These are phyloP conservation scores for Starmerella ratchasimensis DNA, from an alignment of 805 yeast species.

Conservation along the genomic window DNA sequence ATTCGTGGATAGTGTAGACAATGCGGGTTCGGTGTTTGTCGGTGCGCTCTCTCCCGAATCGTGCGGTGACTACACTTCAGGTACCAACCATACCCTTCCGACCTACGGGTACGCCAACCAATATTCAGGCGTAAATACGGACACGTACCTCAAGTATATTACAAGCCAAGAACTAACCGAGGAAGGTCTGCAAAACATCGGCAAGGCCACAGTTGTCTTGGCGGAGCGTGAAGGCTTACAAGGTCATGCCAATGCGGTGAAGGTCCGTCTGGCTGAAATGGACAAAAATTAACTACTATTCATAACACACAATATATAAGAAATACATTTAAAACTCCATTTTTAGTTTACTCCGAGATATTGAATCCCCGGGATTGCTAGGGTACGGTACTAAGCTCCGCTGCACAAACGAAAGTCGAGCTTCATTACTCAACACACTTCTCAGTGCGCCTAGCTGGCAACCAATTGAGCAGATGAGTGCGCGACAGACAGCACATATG, in stretches of 20 bases:
- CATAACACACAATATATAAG: too few relatives aligned
- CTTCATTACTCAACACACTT: too few relatives aligned
- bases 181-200: slow-evolving; percentile 74
- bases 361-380: too few relatives aligned
- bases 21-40: slow-evolving; percentile 94
- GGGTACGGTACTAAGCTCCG: too few relatives aligned
- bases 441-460: too few relatives aligned
- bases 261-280: slow-evolving; percentile 49
- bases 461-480: too few relatives aligned
- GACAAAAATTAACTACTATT: too few relatives aligned
- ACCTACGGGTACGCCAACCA: slow-evolving; percentile 97
- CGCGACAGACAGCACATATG: too few relatives aligned
- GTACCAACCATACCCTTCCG: slow-evolving; percentile 97
- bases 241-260: slow-evolving; percentile 94
- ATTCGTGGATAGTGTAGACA: slow-evolving; percentile 60
- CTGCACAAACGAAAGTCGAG: too few relatives aligned
- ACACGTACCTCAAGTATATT: slow-evolving; percentile 87
- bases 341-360: too few relatives aligned
- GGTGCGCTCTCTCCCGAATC: slow-evolving; percentile 96
- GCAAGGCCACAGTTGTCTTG: slow-evolving; percentile 90
- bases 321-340: too few relatives aligned
- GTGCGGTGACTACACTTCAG: slow-evolving; percentile 95
- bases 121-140: slow-evolving; percentile 94
- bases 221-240: slow-evolving; percentile 95
- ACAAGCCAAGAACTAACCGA: slow-evolving; percentile 85